Evolutionary conservation across 495 filamentous ascomycete genomes (phyloP).

Genomic region (Cercophora newfieldiana): DNA sequence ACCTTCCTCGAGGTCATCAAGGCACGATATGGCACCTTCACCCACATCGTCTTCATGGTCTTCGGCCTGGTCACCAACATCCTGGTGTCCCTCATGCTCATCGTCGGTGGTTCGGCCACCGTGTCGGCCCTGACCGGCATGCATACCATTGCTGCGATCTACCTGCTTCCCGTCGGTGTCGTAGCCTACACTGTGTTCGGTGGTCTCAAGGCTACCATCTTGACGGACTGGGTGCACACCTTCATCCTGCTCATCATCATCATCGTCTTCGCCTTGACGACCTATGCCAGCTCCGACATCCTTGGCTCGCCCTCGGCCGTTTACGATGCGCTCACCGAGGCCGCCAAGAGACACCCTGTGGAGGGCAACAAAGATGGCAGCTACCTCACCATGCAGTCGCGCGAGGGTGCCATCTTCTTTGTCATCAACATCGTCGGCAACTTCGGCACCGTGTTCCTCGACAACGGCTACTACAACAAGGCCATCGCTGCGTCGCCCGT

Average conservation of each 20-base stretch:
- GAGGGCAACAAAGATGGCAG: constrained; percentile 81
- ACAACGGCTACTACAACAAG: constrained; percentile 91
- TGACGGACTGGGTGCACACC: constrained; percentile 69
- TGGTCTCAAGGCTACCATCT: constrained; percentile 51
- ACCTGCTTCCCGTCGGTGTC: constrained; percentile 83
- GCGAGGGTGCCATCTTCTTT: constrained; percentile 91
- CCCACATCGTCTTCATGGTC: constrained; percentile 74
- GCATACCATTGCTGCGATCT: constrained; percentile 84
- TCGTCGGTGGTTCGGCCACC: constrained; percentile 88
- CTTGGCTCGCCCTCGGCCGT: constrained; percentile 80
- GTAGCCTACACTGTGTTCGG: constrained; percentile 68
- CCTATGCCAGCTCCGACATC: constrained; percentile 73
- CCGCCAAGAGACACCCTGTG: constrained; percentile 72
- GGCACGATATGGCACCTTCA: constrained; percentile 57
- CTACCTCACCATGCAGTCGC: constrained; percentile 87
- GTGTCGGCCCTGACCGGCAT: constrained; percentile 84
- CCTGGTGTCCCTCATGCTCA: constrained; percentile 84
- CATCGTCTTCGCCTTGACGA: constrained; percentile 84
- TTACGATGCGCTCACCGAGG: constrained; percentile 75
- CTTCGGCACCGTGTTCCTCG: constrained; percentile 78
- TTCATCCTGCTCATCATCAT: constrained; percentile 86
- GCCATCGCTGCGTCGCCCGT: constrained; percentile 90
- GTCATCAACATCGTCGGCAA: constrained; percentile 86
- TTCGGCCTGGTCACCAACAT: constrained; percentile 86
- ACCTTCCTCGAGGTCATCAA: constrained; percentile 78